A percentile compares a stretch with the other conserved stretches of the same genome.
phyloP scores from a whole-genome alignment of 2,329 filamentous ascomycete species.

The Cladosporium sphaerospermum region DNA sequence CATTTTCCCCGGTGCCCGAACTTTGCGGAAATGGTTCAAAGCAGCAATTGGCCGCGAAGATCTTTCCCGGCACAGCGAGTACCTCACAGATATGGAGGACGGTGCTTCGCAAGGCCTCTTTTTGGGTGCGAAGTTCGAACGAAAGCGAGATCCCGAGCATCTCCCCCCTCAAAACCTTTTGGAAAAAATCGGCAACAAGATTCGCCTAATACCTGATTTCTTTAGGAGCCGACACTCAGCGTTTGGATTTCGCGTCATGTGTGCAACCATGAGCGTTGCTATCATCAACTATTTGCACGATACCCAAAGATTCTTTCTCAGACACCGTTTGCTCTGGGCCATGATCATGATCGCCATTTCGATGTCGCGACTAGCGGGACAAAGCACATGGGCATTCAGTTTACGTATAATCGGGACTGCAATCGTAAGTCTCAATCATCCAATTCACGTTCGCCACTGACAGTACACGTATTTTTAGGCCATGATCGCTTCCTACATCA shows the following conservation, averaged over 20 bases:
- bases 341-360: conserved; percentile 67
- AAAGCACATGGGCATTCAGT: conserved; percentile 63
- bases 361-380: conserved; percentile 63
- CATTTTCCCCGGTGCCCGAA: conserved; percentile 57
- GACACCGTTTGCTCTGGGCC: conserved; percentile 68
- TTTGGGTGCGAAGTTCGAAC: conserved; percentile 58
- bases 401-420: conserved; percentile 60
- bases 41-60: conserved; percentile 49
- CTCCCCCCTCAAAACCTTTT: conserved; percentile 55
- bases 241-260: conserved; percentile 66
- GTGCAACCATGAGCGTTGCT: conserved; percentile 65
- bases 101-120: conserved; percentile 51
- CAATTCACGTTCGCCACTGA: not conserved
- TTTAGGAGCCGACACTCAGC: conserved; percentile 58
- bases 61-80: conserved; percentile 49
- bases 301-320: conserved; percentile 60
- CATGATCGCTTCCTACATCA: conserved; percentile 57
- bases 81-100: conserved; percentile 53
- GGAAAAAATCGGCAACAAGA: conserved; percentile 55
- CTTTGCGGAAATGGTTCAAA: conserved; percentile 59
- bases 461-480: conserved; percentile 43
- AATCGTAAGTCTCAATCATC: conserved; percentile 22
- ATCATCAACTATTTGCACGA: conserved; percentile 59
- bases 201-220: conserved; percentile 54
- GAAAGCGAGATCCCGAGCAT: conserved; percentile 66